Conservation (phyloP, 2,329 filamentous ascomycete genomes). For the Colletotrichum zoysiae region DNA sequence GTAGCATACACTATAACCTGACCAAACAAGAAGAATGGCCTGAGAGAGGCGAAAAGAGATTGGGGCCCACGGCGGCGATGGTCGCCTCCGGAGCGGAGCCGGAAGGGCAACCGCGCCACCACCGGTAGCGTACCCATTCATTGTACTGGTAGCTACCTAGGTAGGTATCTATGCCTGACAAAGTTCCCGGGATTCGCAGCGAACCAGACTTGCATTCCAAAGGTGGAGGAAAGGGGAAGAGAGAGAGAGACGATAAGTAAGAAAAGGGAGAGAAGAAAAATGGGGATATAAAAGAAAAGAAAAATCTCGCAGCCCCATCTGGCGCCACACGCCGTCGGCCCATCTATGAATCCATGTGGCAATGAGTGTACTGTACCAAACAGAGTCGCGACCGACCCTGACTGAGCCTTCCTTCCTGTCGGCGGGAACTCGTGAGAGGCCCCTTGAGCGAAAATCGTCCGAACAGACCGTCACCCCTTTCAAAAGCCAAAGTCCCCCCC, state of each 20-base stretch:
- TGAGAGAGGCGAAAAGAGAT: not conserved
- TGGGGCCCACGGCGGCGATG: not conserved
- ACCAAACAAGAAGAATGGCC: not conserved
- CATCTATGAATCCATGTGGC: not conserved
- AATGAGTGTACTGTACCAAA: not conserved
- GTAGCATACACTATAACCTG: not conserved
- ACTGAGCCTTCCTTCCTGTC: not conserved
- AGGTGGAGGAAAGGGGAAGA: not conserved
- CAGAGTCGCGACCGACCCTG: not conserved
- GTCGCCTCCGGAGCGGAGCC: conserved; percentile 10
- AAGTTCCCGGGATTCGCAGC: too few species aligned
- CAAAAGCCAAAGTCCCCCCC: not conserved
- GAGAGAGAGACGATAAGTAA: not conserved
- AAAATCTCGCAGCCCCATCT: not conserved
- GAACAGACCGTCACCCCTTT: too few species aligned
- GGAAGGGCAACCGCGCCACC: conserved; percentile 3
- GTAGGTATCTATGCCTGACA: not conserved
- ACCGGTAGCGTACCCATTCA: not conserved
- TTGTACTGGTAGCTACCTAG: not conserved
- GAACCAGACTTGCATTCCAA: not conserved
- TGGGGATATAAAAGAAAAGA: not conserved
- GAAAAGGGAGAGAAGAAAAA: not conserved
- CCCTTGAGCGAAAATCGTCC: not conserved
- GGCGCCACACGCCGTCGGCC: not conserved
- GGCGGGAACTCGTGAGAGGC: not conserved